Percentiles rank a stretch among this genome's conserved stretches.
These are phyloP conservation scores for Stentor roeselii DNA, from an alignment of 73 alveolate species.

Conservation along the genomic window DNA sequence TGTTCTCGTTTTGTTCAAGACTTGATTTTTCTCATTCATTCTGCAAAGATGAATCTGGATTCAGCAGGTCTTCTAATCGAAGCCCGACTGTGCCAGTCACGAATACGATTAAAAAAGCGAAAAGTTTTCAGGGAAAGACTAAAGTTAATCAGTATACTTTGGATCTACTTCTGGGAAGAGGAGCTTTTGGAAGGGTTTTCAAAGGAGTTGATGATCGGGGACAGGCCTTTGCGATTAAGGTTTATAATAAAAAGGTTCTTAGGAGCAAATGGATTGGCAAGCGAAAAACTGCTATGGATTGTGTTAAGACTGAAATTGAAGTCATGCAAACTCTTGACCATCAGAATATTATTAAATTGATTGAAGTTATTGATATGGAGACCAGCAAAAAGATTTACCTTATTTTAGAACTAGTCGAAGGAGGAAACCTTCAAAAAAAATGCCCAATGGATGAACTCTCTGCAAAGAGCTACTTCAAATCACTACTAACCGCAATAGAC, in stretches of 20 bases:
- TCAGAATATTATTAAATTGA: constrained; percentile 77
- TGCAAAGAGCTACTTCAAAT: constrained; percentile 66
- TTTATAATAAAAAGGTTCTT: not conserved
- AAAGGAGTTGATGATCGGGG: not conserved
- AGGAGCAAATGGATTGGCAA: constrained; percentile 17
- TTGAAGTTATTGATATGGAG: constrained; percentile 72
- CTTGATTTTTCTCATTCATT: not conserved
- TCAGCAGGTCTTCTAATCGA: not conserved
- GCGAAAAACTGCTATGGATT: constrained; percentile 27
- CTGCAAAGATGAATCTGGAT: not conserved
- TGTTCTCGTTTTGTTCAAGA: not conserved
- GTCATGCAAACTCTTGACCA: constrained; percentile 86
- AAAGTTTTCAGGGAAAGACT: not conserved
- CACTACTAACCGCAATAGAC: constrained; percentile 71
- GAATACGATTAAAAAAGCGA: not conserved
- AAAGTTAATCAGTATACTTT: not conserved
- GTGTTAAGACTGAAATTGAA: constrained; percentile 81
- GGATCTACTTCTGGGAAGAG: not conserved
- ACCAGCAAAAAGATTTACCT: constrained; percentile 52
- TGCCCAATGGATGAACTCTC: constrained; percentile 44
- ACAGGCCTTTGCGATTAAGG: not conserved
- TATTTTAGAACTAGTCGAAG: constrained; percentile 64
- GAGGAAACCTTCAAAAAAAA: constrained; percentile 77
- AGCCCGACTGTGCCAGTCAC: not conserved
- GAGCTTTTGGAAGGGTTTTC: constrained; percentile 21